A percentile compares a stretch with the other conserved stretches of the same genome.
phyloP scores from a whole-genome alignment of 805 yeast genomes.

The Yarrowia divulgata region DNA sequence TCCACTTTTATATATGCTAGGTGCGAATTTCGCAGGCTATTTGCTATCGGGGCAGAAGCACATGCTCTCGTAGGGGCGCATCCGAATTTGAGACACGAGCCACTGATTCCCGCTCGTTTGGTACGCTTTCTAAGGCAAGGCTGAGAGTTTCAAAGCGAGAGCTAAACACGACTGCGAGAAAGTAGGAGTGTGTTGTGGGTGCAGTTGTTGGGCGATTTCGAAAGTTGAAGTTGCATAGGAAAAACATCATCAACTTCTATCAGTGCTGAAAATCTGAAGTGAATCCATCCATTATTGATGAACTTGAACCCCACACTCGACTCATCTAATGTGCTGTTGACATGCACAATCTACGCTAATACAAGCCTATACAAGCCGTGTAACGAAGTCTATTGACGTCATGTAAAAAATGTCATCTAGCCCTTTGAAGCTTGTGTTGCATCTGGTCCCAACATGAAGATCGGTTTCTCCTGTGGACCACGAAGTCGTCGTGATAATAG shows the following conservation, averaged over 20 bases:
- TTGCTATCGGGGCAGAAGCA: background rate
- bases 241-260: background rate
- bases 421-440: constrained; percentile 11
- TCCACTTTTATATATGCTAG: background rate
- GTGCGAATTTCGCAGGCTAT: background rate
- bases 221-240: no score
- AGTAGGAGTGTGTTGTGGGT: background rate
- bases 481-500: constrained; percentile 24
- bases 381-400: background rate
- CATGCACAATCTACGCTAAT: constrained; percentile 31
- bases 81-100: constrained; percentile 11
- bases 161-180: background rate
- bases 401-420: constrained; percentile 31
- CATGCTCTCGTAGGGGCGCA: constrained; percentile 19
- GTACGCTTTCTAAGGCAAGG: constrained; percentile 3
- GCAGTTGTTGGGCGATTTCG: background rate
- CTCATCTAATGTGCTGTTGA: constrained; percentile 26
- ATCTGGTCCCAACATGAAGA: constrained; percentile 28
- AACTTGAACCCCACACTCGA: constrained; percentile 1
- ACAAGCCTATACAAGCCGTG: constrained; percentile 30
- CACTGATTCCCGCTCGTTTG: background rate
- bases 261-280: background rate
- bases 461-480: constrained; percentile 21
- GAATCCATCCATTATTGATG: background rate
- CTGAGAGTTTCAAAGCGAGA: constrained; percentile 19